These are phyloP conservation scores for Mallotus nudiflorus DNA, from an alignment of 345 rosid species.

Conservation along the genomic window DNA sequence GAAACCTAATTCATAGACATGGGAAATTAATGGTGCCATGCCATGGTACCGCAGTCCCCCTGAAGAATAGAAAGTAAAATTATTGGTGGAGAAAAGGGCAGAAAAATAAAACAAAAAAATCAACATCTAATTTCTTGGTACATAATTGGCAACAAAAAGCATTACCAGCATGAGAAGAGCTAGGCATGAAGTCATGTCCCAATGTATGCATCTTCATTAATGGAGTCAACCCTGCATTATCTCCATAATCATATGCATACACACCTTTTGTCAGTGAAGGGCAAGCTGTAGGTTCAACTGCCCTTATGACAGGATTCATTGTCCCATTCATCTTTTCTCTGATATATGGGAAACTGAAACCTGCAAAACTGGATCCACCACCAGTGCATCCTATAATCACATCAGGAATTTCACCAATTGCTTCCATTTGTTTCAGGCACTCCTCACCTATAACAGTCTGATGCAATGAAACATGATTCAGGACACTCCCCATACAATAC, in stretches of 20 bases:
- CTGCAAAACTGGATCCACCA: constrained; percentile 94
- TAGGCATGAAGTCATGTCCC: constrained; percentile 95
- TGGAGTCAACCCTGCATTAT: constrained; percentile 89
- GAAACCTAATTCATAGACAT: constrained; percentile 73
- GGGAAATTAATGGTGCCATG: constrained; percentile 90
- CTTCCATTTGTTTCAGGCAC: constrained; percentile 81
- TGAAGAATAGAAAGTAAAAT: constrained; percentile 24
- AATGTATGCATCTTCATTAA: constrained; percentile 99
- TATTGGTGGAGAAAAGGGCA: too few species aligned
- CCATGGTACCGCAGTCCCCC: constrained; percentile 96
- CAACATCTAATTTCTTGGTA: too few species aligned
- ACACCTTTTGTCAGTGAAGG: constrained; percentile 87
- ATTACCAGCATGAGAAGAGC: constrained; percentile 97
- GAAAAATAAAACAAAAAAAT: constrained; percentile 7
- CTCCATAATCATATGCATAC: constrained; percentile 87
- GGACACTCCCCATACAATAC: constrained; percentile 87
- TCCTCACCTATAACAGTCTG: constrained; percentile 96
- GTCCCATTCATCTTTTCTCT: constrained; percentile 83
- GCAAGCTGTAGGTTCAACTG: constrained; percentile 90
- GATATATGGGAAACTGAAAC: constrained; percentile 91
- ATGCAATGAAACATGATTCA: constrained; percentile 90
- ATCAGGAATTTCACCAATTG: constrained; percentile 77
- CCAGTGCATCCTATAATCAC: constrained; percentile 92
- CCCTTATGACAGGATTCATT: constrained; percentile 74
- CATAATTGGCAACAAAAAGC: too few species aligned